Base-by-base conservation (phyloP, 2,329 filamentous ascomycete genomes). In the Alternaria viburni region DNA sequence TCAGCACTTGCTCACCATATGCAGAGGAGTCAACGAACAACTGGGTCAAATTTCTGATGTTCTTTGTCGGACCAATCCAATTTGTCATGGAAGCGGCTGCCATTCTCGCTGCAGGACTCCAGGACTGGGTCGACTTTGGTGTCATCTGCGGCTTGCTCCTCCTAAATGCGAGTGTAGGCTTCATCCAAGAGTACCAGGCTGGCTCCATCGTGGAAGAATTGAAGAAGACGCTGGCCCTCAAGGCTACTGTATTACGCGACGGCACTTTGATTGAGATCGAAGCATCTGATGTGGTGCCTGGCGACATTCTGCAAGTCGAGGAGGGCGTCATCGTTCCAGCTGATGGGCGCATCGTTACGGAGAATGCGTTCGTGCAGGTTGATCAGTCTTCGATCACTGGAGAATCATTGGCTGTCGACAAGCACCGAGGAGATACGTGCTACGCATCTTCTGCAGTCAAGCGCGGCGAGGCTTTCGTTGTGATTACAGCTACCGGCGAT, bases 361-460 rank as follows among this genome's bases (percentile, higher is more conserved):
- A 94, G 73, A 89, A 90, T 79, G 91, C 92, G 65, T 93, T 93
- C 85, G 87, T 95, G 66, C 93, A 97, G 83, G 91, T 97, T 68
- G 93, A 97, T 81, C 93, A 97, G 85, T 96, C 93, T 64, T 89
- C 92, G 79, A 93, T 97, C 79, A 97, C 93, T 62, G 93, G 93
- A 73, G 93, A 97, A 83, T 97, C 93, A 69, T 89, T 97, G 64
- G 93, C 93, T 71, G 93, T 96, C 71, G 93, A 96, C 83, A 96
- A 96, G 86, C 90, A 92, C 84, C 88, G 89, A 79, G 88, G 88
- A 67, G 93, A 97, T 81, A 86, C 87, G 76, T 93, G 91, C 81
- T 97, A 92, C 78, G 90, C 91, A 77, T 96, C 93, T 10, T 96
- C 93, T 44, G 90, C 90, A 68, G 91, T 97, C 84, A 97, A 96